Base-by-base conservation (phyloP, 1,284 basidiomycete species). In the Moesziomyces aphidis region DNA sequence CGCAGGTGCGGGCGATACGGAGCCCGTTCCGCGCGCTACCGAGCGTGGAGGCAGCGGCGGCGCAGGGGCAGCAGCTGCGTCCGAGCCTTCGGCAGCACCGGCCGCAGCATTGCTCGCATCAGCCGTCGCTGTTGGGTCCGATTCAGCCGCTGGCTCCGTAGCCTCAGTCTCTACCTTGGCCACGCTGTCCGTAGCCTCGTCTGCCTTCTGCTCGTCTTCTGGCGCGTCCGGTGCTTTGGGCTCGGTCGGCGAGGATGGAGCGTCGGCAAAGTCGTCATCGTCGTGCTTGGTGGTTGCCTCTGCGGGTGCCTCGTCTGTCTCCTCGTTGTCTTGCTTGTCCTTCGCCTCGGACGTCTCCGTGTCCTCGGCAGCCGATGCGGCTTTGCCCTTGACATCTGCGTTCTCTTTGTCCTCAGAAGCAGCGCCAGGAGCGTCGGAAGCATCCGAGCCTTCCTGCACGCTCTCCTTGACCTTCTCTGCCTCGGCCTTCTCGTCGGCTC, bases 261-360 rank as follows among this genome's bases (percentile, higher is more conserved):
- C 64, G 50, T 76, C 64, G 50, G 70, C 63, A 53, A 73, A 72
- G 48, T 67, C 65, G 44, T 73, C 70, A 9, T 76, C 58, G 4
- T 70, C 61, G 7, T 26, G 22, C 51, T 63, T 60, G 42, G 57
- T 56, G 44, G 62, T 59, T 9, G 28, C 57, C 19, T 57, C 67
- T 7, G 55, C 24, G 13, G 51, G 34, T 9, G 39, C 42, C 15
- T 49, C 39, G 7, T 55, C 45, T 1, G 44, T 11, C 36, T 39
- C 22, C 19, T 55, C 48, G 23, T 54, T 53, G 28, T 51, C 53
- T n/a, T 54, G 50, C 9, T 61, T 43, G 15, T 49, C 50, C n/a
- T 51, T 39, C 34, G n/a, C 3, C 28, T 43, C 56, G 4, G 31
- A 31, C 28, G 36, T 36, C 19, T 28, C 46, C 45, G 36, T 46